Evolutionary conservation across 768 basidiomycete genomes (phyloP), one percentile per base, ranked within the genome.

Genomic region (Trametes punicea): DNA sequence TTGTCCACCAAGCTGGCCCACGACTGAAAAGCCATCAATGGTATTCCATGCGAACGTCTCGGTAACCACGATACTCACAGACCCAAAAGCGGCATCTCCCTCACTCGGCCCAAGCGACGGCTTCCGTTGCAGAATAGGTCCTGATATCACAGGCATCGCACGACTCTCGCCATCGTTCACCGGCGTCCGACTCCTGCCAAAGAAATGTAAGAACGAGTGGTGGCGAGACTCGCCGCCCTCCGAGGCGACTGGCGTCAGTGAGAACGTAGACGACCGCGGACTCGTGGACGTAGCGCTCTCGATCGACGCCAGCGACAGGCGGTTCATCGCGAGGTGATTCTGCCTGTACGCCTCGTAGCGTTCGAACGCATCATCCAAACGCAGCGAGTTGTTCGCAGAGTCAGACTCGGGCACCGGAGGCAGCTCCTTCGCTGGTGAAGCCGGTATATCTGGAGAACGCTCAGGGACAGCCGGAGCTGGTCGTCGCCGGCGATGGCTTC

Each of bases 1-100:
- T 84, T 85, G 64, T 97, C 90, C 0, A 98, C 87, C 46, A 98
- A 73, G 68, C 93, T 96, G 7, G 91, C 86, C 96, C 96, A 98
- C 0, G 93, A 93, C 82, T 93, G 47, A 21, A 57, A 25, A 8
- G 20, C 39, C 44, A 38, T 39, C 48, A 31, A 25, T 36, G n/a
- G 3, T 1, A 20, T 2, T 16, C 21, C 20, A 21, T 25, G 20
- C 8, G 2, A 11, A 36, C 41, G 6, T 9, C 6, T n/a, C 7
- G 4, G 7, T 33, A 55, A 23, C 57, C 27, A 51, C 52, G 13
- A 55, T 48, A 72, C 77, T 55, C 65, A 88, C 88, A 55, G 78
- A 80, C 31, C 88, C 87, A 67, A 93, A 92, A 5, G 78, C 79
- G 4, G 85, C 81, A 66, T 81, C 85, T 1, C 70, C 75, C 40